Conservation (phyloP, 192 early-diverging fungal species). For the Lunasporangiospora selenospora region DNA sequence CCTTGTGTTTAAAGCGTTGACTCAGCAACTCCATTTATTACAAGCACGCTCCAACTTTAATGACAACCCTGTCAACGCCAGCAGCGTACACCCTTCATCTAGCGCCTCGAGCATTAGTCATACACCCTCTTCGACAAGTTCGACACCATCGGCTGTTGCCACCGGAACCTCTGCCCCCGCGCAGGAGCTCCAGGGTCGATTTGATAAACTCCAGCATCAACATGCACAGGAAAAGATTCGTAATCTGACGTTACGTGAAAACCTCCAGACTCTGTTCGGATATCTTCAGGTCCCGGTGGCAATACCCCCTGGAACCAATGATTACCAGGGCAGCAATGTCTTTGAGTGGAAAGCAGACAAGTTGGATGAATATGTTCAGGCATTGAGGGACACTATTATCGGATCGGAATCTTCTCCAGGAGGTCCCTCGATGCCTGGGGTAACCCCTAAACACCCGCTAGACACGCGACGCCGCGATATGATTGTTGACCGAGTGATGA, state of each 20-base stretch:
- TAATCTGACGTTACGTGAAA: conserved; percentile 20
- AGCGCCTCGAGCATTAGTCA: no score
- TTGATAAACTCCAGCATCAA: conserved; percentile 21
- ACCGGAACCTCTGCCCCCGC: neutral
- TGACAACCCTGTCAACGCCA: neutral
- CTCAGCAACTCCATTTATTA: conserved; percentile 7
- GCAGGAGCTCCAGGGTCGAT: conserved; percentile 31
- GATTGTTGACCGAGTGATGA: conserved; percentile 31
- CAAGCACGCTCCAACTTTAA: conserved; percentile 9
- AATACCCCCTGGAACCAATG: neutral
- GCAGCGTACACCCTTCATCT: no score
- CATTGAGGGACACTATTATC: conserved; percentile 22
- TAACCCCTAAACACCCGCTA: no score
- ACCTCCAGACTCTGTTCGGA: conserved; percentile 27
- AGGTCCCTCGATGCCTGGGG: neutral
- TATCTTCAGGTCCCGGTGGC: conserved; percentile 26
- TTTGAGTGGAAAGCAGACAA: conserved; percentile 15
- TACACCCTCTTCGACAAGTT: neutral
- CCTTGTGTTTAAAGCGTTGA: conserved; percentile 11
- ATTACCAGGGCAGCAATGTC: neutral
- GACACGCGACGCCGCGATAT: conserved; percentile 22
- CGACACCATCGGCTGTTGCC: neutral
- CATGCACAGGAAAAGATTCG: conserved; percentile 34
- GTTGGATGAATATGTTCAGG: conserved; percentile 42
- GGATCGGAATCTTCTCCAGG: neutral